These are phyloP conservation scores for Pinus taeda DNA, from an alignment of 75 land plant species.

Conservation along the genomic window DNA sequence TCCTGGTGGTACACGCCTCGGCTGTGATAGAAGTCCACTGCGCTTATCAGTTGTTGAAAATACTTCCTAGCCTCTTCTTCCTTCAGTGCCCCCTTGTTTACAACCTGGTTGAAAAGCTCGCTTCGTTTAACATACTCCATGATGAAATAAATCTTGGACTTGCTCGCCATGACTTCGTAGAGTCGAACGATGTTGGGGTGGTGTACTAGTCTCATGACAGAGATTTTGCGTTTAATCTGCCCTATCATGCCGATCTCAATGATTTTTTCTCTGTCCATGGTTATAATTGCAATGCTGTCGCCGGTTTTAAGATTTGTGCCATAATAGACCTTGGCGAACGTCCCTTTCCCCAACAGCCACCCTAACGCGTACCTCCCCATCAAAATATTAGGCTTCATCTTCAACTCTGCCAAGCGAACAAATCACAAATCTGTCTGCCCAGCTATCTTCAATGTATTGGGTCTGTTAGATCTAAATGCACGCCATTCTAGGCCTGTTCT, in stretches of 20 bases:
- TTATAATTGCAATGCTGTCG: conserved; percentile 56
- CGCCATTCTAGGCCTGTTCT: too few relatives aligned
- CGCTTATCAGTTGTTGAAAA: conserved; percentile 50
- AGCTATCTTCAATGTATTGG: too few relatives aligned
- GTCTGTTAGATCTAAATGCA: too few relatives aligned
- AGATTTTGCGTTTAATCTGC: conserved; percentile 49
- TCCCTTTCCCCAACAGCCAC: conserved; percentile 56
- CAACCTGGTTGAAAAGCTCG: conserved; percentile 18
- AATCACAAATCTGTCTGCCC: too few relatives aligned
- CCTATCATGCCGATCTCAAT: conserved; percentile 29
- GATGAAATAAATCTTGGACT: conserved; percentile 49
- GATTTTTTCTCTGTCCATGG: conserved; percentile 66
- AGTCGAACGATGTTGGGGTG: conserved; percentile 53
- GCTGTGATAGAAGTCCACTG: conserved; percentile 43
- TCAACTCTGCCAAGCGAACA: conserved; percentile 10
- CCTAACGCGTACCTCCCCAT: conserved; percentile 64
- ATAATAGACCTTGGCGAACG: conserved; percentile 69
- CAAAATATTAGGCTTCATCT: conserved; percentile 32
- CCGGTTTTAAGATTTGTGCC: conserved; percentile 43
- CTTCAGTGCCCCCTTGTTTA: conserved; percentile 27
- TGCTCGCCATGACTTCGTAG: conserved; percentile 60
- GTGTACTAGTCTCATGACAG: conserved; percentile 43
- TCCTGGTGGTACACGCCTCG: conserved; percentile 45
- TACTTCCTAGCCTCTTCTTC: conserved; percentile 55
- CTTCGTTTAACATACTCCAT: conserved; percentile 58